Evolutionary conservation across 495 filamentous ascomycete species (phyloP), one percentile per base, ranked within the genome.

Genomic region (Chaetomium tenue): DNA sequence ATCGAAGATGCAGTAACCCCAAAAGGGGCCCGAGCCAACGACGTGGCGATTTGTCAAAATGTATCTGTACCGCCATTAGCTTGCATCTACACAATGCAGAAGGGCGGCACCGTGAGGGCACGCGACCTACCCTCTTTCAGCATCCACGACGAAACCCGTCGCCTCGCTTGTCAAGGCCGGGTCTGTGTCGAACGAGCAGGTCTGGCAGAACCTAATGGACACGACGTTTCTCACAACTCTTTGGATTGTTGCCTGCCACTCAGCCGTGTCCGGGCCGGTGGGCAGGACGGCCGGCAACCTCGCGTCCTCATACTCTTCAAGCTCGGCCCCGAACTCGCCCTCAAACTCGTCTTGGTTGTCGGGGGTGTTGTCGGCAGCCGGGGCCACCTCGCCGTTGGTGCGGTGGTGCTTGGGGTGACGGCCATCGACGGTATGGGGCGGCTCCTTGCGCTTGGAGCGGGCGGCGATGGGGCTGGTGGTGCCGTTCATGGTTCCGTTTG

Each of bases 161-260:
- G 94, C 94, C 76, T 99, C 95, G 71, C 90, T 95, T 18, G 92
- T 90, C 71, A 94, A 85, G 3, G 95, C 96, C 18, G 91, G 78
- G 68, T 98, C 95, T 18, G 94, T 98, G 73, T 99, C 94, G 73
- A 99, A 99, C 5, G 94, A 92, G 77, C 91, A 96, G 0, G 95
- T 98, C 79, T 97, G 93, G 74, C 93, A 98, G 80, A 99, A 99
- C 65, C 96, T 91, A 74, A 99, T 98, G 15, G 92, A 96, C 37
- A 99, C 95, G 2, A 97, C 94, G 59, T 89, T 95, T 66, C 86
- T 84, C 25, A 99, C 93, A 3, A 97, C 95, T 48, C 83, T 86
- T 79, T 98, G 92, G 66, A 99, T 96, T 3, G 93, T 97, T 15
- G 86, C 89, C 74, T 98, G 95, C 94, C 94, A 99, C 77, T 98